Conservation (phyloP, 805 yeast genomes). For the Metschnikowia peoriensis region DNA sequence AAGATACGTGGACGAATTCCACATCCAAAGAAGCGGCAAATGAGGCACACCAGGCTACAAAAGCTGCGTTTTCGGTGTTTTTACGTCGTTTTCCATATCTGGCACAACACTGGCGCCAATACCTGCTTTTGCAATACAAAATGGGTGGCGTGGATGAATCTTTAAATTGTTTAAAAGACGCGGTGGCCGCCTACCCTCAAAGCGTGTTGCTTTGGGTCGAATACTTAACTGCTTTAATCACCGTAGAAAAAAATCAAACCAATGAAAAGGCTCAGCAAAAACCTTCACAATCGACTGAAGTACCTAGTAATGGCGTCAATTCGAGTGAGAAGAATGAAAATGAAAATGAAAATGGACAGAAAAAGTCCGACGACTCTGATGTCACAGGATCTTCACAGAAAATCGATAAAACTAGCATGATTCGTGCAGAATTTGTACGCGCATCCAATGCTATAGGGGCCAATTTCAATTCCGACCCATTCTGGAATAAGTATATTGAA, state of each 20-base stretch:
- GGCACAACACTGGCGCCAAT: conserved; percentile 63
- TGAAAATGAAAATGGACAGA: conserved; percentile 17
- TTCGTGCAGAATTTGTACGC: conserved; percentile 44
- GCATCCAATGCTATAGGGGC: conserved; percentile 57
- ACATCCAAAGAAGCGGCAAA: conserved; percentile 6
- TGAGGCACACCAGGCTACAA: not conserved
- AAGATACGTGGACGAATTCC: conserved; percentile 18
- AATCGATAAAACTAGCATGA: conserved; percentile 4
- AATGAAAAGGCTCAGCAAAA: not conserved
- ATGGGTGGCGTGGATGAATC: conserved; percentile 54
- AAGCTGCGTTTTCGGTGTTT: conserved; percentile 20
- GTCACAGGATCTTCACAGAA: not conserved
- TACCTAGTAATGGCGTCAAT: conserved; percentile 29
- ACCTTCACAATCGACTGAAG: conserved; percentile 15
- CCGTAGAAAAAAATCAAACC: conserved; percentile 3
- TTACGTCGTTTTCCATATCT: conserved; percentile 57
- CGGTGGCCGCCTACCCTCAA: conserved; percentile 48
- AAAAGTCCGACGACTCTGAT: not conserved
- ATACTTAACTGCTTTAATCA: conserved; percentile 50
- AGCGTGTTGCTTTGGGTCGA: conserved; percentile 71
- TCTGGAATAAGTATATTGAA: conserved; percentile 79
- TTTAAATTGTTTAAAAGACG: conserved; percentile 36
- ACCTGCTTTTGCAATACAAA: conserved; percentile 53
- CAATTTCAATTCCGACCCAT: conserved; percentile 71
- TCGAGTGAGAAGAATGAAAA: conserved; percentile 28